These are phyloP conservation scores for Firmiana major DNA, from an alignment of 345 rosid genomes.

Conservation along the genomic window DNA sequence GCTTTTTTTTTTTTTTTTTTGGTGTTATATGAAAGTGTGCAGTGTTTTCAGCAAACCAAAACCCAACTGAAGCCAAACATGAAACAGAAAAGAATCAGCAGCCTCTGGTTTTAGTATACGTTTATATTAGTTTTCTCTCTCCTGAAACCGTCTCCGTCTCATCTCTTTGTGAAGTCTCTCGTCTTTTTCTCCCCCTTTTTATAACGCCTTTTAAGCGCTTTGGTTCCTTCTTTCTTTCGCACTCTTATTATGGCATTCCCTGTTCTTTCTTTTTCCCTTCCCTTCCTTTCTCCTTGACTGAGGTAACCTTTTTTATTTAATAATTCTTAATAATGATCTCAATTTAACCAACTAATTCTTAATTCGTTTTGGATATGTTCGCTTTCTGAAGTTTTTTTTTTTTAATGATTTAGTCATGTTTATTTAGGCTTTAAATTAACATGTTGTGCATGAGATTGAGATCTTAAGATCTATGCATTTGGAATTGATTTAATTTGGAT, in stretches of 20 bases:
- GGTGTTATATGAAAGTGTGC: neutral
- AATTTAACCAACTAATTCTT: neutral
- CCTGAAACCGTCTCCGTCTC: slow-evolving; percentile 5
- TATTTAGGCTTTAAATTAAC: neutral
- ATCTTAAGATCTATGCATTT: slow-evolving; percentile 8
- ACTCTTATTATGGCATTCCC: slow-evolving; percentile 22
- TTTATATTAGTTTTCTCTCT: neutral
- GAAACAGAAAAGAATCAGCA: slow-evolving; percentile 12
- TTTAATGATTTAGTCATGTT: neutral
- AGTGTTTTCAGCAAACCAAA: neutral
- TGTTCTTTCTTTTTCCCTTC: neutral
- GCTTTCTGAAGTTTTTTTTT: neutral
- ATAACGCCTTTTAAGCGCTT: neutral
- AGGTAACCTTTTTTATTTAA: slow-evolving; percentile 9
- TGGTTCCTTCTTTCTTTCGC: neutral
- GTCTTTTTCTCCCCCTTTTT: neutral
- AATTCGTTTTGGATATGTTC: neutral
- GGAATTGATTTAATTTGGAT: neutral
- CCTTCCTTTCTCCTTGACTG: neutral
- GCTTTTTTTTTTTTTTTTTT: neutral
- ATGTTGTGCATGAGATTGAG: neutral
- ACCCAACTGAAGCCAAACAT: slow-evolving; percentile 3
- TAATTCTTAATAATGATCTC: neutral
- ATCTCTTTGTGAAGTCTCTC: neutral
- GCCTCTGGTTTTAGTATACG: neutral